Conservation (phyloP, 768 basidiomycete genomes). For the Pulveroboletus frians region DNA sequence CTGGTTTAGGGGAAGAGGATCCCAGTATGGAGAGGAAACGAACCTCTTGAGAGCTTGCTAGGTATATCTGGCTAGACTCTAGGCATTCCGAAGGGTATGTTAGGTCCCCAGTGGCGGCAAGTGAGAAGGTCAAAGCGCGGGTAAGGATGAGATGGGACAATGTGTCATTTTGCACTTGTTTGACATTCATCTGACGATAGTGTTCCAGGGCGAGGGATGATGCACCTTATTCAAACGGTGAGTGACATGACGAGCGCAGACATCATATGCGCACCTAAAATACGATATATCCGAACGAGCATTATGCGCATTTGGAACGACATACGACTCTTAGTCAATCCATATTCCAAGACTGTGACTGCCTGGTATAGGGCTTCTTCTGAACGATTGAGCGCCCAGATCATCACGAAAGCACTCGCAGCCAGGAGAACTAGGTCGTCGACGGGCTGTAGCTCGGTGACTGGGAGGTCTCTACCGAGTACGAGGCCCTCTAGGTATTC, state of each 20-base stretch:
- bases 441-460: conserved; percentile 79
- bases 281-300: conserved; percentile 75
- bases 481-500: conserved; percentile 65
- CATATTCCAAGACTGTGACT: conserved; percentile 64
- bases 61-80: conserved; percentile 76
- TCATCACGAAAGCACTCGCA: conserved; percentile 57
- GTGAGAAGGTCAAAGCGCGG: conserved; percentile 72
- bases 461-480: conserved; percentile 59
- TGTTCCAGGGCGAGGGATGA: conserved; percentile 71
- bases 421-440: conserved; percentile 82
- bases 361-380: conserved; percentile 61
- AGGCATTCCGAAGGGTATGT: conserved; percentile 71
- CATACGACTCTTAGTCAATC: conserved; percentile 64
- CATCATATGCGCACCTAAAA: conserved; percentile 52
- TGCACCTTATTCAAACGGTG: conserved; percentile 47
- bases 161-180: conserved; percentile 87
- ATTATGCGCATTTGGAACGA: conserved; percentile 75
- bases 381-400: conserved; percentile 55
- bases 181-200: conserved; percentile 71
- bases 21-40: conserved; percentile 6
- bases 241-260: background rate
- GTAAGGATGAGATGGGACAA: conserved; percentile 79
- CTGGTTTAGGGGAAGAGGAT: conserved; percentile 3
- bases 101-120: conserved; percentile 70
- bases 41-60: conserved; percentile 76